Evolutionary conservation across 2,329 filamentous ascomycete genomes (phyloP), one percentile per base, ranked within the genome.

Genomic region (Aspergillus floridensis): DNA sequence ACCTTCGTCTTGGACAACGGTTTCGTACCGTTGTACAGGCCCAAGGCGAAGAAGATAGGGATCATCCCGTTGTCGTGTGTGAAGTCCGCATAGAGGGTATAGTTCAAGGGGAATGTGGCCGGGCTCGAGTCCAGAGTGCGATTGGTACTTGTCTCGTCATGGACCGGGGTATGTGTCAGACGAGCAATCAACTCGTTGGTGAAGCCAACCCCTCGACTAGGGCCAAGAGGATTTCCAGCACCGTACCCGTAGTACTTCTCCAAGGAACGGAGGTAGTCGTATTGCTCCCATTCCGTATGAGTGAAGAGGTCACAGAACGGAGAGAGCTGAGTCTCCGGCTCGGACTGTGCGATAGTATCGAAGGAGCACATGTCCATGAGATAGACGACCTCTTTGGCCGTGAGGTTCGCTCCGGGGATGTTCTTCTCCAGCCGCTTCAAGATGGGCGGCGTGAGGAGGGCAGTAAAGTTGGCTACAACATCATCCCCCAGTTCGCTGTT

Each of bases 301-400:
- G 84, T 87, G 77, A 96, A 96, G 26, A 96, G 80, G 14, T 73
- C 71, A 75, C 93, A 97, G 76, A 96, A 96, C 0, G 80, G 78
- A 0, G 91, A 92, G 10, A 88, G 72, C 4, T 70, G 72, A 19
- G 75, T 81, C 4, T 79, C 83, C 2, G 82, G 76, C 0, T 76
- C 70, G 5, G 84, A 80, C 5, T 57, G 48, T 8, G 88, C 86
- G n/a, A 96, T 86, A 0, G 91, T 93, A 66, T 89, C 84, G 76
- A 92, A 96, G 0, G 93, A 88, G 69, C 93, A 97, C 61, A 96
- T 80, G 68, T 96, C 92, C 92, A 97, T 96, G 35, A 97, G 72
- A 59, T 83, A 84, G 58, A 92, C 79, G 0, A 87, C 85, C 35
- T 93, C 87, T 1, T 78, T 69, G 12, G 80, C 70, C 2, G 83